These are phyloP conservation scores for Lagenidium sp. DNA, from an alignment of 352 stramenopile species.

Conservation along the genomic window DNA sequence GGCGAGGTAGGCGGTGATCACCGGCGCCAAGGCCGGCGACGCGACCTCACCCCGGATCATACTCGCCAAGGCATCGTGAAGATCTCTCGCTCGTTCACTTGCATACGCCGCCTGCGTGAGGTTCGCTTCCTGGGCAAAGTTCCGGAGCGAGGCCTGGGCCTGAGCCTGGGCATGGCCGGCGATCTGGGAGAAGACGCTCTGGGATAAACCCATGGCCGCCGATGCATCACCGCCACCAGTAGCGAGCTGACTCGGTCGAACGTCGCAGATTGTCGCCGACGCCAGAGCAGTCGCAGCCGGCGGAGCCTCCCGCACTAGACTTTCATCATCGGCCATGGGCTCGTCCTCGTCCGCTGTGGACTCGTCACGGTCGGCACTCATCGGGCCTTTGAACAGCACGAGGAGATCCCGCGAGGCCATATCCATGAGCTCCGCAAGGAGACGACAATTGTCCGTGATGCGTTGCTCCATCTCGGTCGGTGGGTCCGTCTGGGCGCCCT, in stretches of 20 bases:
- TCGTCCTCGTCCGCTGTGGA: background rate
- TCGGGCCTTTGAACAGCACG: constrained; percentile 18
- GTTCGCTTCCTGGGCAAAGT: constrained; percentile 15
- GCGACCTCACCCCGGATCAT: constrained; percentile 18
- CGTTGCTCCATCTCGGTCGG: constrained; percentile 13
- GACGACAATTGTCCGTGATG: constrained; percentile 15
- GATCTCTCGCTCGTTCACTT: constrained; percentile 18
- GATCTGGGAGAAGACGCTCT: constrained; percentile 23
- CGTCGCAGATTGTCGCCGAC: constrained; percentile 2
- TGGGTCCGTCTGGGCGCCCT: constrained; percentile 6
- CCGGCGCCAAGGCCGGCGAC: constrained; percentile 7
- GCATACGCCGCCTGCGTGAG: constrained; percentile 15
- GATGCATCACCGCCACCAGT: constrained; percentile 2
- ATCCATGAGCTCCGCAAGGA: constrained; percentile 9
- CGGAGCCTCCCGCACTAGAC: background rate
- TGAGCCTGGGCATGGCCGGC: constrained; percentile 17
- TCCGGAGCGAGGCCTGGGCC: constrained; percentile 11
- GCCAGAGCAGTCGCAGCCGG: background rate
- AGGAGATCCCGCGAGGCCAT: constrained; percentile 12
- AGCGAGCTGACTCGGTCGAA: constrained; percentile 3
- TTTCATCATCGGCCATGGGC: background rate
- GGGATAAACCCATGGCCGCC: constrained; percentile 7
- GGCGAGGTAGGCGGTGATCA: constrained; percentile 15
- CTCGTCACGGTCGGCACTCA: constrained; percentile 1
- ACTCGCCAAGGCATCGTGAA: constrained; percentile 13